Evolutionary conservation across 495 filamentous ascomycete genomes (phyloP).

Genomic region (Penicillium alfredii): DNA sequence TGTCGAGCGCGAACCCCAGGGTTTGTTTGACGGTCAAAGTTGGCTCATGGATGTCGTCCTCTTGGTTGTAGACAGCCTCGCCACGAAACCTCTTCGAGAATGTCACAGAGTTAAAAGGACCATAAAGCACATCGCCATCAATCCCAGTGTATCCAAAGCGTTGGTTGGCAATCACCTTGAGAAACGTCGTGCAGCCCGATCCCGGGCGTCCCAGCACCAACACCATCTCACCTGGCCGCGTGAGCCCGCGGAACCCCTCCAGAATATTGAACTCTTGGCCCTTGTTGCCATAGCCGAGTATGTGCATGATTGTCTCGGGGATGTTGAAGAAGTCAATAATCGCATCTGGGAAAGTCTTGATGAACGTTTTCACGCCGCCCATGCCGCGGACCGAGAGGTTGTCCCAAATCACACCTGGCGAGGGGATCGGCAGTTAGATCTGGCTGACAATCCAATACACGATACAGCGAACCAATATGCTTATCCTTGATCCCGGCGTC

Average conservation of each 20-base stretch:
- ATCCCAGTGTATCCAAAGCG: constrained; percentile 71
- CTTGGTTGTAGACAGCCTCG: constrained; percentile 80
- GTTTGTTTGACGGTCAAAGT: constrained; percentile 81
- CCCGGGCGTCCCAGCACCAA: constrained; percentile 83
- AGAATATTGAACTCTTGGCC: constrained; percentile 58
- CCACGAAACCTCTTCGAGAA: constrained; percentile 67
- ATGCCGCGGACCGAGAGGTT: constrained; percentile 71
- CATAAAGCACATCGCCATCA: constrained; percentile 74
- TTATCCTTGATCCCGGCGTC: constrained; percentile 75
- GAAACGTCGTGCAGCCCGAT: constrained; percentile 80
- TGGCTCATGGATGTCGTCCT: constrained; percentile 77
- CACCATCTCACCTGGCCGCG: constrained; percentile 82
- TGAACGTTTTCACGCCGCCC: constrained; percentile 67
- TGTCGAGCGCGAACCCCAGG: constrained; percentile 74
- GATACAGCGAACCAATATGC: constrained; percentile 65
- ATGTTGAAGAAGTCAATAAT: constrained; percentile 73
- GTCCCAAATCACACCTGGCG: constrained; percentile 68
- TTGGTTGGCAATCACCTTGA: constrained; percentile 80
- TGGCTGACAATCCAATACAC: not conserved
- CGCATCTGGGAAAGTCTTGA: constrained; percentile 78
- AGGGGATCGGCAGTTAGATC: constrained; percentile 1
- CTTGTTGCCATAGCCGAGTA: constrained; percentile 56
- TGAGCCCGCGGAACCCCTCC: constrained; percentile 50
- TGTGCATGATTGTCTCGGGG: constrained; percentile 49
- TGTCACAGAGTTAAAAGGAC: constrained; percentile 54